Evolutionary conservation across 768 basidiomycete species (phyloP), one percentile per base, ranked within the genome.

Genomic region (Auriscalpium microsporum): DNA sequence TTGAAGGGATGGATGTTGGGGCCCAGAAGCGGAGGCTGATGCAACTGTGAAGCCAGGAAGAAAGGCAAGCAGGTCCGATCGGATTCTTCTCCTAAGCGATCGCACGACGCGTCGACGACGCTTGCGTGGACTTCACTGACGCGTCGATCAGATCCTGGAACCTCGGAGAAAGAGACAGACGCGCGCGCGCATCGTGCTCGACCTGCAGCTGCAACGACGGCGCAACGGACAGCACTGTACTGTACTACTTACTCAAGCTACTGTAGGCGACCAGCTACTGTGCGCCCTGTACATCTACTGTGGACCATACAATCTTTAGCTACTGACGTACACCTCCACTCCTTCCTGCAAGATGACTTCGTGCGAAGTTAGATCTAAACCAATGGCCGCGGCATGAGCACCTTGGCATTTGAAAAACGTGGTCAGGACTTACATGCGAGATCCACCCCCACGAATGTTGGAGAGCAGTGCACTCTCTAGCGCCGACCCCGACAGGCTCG

Each of bases 391-490:
- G n/a, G 10, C 14, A 57, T 23, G 54, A n/a, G 35, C 17, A 17
- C 42, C 34, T 37, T 36, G 56, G 38, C 28, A 45, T 28, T 37
- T 35, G 13, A 21, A 21, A 38, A 19, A 14, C 13, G 58, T 17
- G 53, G 28, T 4, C 28, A 28, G 5, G 19, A 79, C 89, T 73
- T 63, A 91, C 89, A 88, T 66, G 55, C 82, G 79, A 10, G 89
- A 89, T 3, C 82, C 78, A 42, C 76, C 77, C 14, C 78, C 78
- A 16, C 80, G 79, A 55, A 84, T 81, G 65, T 90, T 89, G 3
- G 88, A 91, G 69, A 86, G 72, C 47, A 89, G 67, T 0, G 88
- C 87, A 60, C 89, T 91, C 65, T 90, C 89, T 58, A 93, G 66
- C 4, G 84, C 89, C 42, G 89, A 90, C 8, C 81, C 81, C 16